Conservation (phyloP, 2,329 filamentous ascomycete species). For the Curvularia spicifera region DNA sequence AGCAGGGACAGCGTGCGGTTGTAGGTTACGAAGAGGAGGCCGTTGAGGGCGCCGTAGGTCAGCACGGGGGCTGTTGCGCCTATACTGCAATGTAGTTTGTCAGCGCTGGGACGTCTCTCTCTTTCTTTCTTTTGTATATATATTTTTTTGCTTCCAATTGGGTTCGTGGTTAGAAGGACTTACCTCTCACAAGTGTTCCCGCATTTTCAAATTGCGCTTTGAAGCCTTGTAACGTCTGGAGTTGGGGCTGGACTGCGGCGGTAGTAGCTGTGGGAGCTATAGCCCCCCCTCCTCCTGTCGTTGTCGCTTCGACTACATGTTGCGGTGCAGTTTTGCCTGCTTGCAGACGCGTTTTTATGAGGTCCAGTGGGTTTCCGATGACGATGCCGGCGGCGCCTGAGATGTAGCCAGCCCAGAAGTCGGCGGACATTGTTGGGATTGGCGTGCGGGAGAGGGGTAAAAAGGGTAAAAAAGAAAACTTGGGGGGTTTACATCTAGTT, state of each 20-base stretch:
- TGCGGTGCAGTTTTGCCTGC: constrained; percentile 53
- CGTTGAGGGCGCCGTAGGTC: constrained; percentile 90
- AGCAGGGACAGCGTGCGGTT: constrained; percentile 78
- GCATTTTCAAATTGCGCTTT: constrained; percentile 46
- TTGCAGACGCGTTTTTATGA: constrained; percentile 83
- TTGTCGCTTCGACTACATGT: constrained; percentile 20
- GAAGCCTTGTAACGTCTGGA: constrained; percentile 23
- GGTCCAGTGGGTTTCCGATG: constrained; percentile 84
- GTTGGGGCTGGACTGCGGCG: constrained; percentile 12
- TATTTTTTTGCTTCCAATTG: not conserved
- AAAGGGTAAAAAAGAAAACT: not conserved
- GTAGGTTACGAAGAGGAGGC: constrained; percentile 87
- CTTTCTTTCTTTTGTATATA: not conserved
- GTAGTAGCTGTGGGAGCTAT: not conserved
- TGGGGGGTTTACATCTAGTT: constrained; percentile 1
- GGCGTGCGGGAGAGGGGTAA: not conserved
- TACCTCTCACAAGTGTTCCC: constrained; percentile 48
- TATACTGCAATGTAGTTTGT: constrained; percentile 32
- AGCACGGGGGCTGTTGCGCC: constrained; percentile 86
- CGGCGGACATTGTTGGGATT: constrained; percentile 70
- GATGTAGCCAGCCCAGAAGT: constrained; percentile 93
- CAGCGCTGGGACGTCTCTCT: not conserved
- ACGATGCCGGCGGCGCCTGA: constrained; percentile 86
- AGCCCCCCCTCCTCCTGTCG: not conserved
- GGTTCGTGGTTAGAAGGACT: not conserved